Evolutionary conservation across 805 yeast species (phyloP), one percentile per base, ranked within the genome.

Genomic region (Grigorovia jiainica): DNA sequence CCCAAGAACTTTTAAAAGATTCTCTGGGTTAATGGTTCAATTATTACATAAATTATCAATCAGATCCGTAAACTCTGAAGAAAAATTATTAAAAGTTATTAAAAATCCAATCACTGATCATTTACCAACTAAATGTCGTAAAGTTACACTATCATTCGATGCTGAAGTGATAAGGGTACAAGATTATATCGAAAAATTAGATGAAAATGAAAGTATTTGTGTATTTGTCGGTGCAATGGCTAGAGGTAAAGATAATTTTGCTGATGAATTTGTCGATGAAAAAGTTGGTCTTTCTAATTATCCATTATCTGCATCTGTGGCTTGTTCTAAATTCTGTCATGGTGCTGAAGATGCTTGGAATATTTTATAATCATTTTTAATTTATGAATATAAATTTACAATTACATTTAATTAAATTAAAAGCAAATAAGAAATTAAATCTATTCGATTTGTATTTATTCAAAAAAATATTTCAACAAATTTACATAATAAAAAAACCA

Each of bases 181-280:
- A 64, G 95, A 89, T 57, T 89, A 86, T 60, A 89, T 89, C 32
- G 50, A 55, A 33, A 81, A 81, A 44, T 68, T 92, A 53, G 95
- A 79, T 53, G 79, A 78, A 2, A 95, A 86, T 58, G 96, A 92
- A 68, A 84, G 95, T 58, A 80, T 92, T 53, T 92, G 98, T 72
- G 97, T 92, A 21, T 92, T 92, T 64, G 97, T 92, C 37, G 98
- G 98, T 60, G 95, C 98, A 37, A 92, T 92, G 96, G 98, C 98
- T 17, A 80, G 97, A 64, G 98, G 98, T 58, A 83, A 82, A 61
- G 98, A 92, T 65, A 87, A 79, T 53, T 92, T 92, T 65, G 98
- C 98, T 19, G 98, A 92, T 63, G 97, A 89, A 64, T 90, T 64
- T 58, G 95, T 90, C 35, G 97, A 92, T 62, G 97, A 92, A 64